Percentiles rank a stretch among this genome's conserved stretches.
phyloP scores from a whole-genome alignment of 345 rosid genomes.

The Corchorus olitorius region DNA sequence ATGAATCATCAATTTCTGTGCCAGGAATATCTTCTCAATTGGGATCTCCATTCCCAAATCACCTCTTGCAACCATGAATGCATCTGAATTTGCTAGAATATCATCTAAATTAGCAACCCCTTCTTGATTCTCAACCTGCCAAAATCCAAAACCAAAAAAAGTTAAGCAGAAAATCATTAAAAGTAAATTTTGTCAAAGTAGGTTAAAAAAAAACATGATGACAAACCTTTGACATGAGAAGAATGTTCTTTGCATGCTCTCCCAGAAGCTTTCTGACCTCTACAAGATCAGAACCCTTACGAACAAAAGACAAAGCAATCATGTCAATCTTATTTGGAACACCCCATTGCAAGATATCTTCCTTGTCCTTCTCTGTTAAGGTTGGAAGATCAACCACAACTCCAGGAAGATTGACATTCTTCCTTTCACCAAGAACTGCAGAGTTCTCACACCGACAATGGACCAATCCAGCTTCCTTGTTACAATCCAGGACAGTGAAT shows the following conservation, averaged over 20 bases:
- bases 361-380: slow-evolving; percentile 58
- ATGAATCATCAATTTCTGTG: slow-evolving; percentile 69
- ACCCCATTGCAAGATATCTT: slow-evolving; percentile 56
- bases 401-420: slow-evolving; percentile 64
- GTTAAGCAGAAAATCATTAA: background rate
- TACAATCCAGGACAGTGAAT: slow-evolving; percentile 44
- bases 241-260: slow-evolving; percentile 43
- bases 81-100: slow-evolving; percentile 63
- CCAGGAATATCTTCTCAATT: slow-evolving; percentile 68
- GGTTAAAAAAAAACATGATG: background rate
- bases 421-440: slow-evolving; percentile 56
- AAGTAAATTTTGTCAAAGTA: background rate
- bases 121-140: slow-evolving; percentile 74
- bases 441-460: slow-evolving; percentile 52
- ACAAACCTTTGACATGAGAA: slow-evolving; percentile 61
- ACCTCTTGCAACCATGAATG: slow-evolving; percentile 83
- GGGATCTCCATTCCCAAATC: slow-evolving; percentile 86
- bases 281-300: slow-evolving; percentile 54
- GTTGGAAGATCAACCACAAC: slow-evolving; percentile 68
- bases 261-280: slow-evolving; percentile 48
- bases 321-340: slow-evolving; percentile 53
- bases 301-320: slow-evolving; percentile 57
- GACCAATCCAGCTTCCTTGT: slow-evolving; percentile 38
- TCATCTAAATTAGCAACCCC: slow-evolving; percentile 64
- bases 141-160: background rate